These are phyloP conservation scores for Corylus heterophylla DNA, from an alignment of 306 rosid species.

Conservation along the genomic window DNA sequence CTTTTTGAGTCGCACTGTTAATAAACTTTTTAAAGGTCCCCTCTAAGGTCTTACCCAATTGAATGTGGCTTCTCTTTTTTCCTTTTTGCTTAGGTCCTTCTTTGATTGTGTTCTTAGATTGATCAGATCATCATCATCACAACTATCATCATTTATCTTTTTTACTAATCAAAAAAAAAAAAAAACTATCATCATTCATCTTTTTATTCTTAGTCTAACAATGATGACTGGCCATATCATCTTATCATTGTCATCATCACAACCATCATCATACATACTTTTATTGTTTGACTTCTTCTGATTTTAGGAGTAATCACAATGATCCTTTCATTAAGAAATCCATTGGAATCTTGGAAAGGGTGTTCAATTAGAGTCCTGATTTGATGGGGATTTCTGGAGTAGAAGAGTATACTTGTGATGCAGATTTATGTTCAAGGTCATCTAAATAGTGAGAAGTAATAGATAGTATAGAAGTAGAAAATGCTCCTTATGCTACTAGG, in stretches of 20 bases:
- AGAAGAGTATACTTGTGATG: background rate
- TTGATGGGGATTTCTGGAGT: background rate
- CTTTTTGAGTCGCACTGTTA: constrained; percentile 5
- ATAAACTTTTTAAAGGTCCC: background rate
- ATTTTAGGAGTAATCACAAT: background rate
- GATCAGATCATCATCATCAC: constrained; percentile 2
- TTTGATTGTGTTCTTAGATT: constrained; percentile 2
- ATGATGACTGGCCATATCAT: background rate
- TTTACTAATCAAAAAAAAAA: no score
- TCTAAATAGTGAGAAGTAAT: background rate
- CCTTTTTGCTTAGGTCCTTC: background rate
- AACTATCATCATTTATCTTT: background rate
- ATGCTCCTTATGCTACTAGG: constrained; percentile 2
- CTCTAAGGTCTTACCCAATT: background rate
- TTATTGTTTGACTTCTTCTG: background rate
- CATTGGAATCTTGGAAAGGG: background rate
- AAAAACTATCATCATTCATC: background rate
- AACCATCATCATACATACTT: background rate
- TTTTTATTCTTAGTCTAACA: background rate
- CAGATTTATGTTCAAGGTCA: background rate
- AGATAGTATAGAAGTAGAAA: background rate
- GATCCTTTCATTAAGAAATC: background rate
- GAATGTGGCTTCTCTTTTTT: background rate
- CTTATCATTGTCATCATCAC: background rate
- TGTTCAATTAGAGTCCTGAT: background rate